Evolutionary conservation across 768 basidiomycete genomes (phyloP), one percentile per base, ranked within the genome.

Genomic region (Termitomyces sp.): DNA sequence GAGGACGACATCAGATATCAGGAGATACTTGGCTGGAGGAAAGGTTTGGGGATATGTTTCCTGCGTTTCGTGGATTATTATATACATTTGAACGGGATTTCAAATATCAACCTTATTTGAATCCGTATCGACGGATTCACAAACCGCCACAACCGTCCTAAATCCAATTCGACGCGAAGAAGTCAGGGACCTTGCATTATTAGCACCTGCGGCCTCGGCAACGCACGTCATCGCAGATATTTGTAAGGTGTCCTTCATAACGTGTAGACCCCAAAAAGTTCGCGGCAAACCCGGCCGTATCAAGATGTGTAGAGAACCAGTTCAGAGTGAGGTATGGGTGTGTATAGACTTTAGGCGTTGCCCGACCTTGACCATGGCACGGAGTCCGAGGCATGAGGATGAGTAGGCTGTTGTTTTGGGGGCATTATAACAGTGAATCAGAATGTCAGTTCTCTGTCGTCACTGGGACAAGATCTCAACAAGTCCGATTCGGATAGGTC

Each of bases 341-440:
- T 29, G 41, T 55, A 60, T 64, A 64, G 52, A 51, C 58, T 65
- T 65, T 60, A 65, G 57, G 60, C 62, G 64, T 61, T 60, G 56
- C 49, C 58, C 54, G 60, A 57, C 56, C n/a, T 55, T 33, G 29
- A 49, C 26, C 33, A 31, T 51, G 45, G 52, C 46, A 46, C 51
- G 60, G 46, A 55, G 46, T 61, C 60, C 58, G 60, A 64, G 60
- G 64, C 44, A 3, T 54, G 57, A 41, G 10, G 33, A 52, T 51
- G 51, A 54, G 55, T 59, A 36, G 52, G n/a, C 47, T 18, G 42
- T 37, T 15, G 39, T 45, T 54, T 53, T 56, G 39, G 51, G 54
- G 51, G 18, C n/a, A 60, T 7, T 28, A 48, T 52, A 34, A 31
- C 28, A 31, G 15, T 42, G 29, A 28, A 39, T 41, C 46, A 47